Base-by-base conservation (phyloP, 202 grass and related monocot species). In the Cymbopogon flexuosus region DNA sequence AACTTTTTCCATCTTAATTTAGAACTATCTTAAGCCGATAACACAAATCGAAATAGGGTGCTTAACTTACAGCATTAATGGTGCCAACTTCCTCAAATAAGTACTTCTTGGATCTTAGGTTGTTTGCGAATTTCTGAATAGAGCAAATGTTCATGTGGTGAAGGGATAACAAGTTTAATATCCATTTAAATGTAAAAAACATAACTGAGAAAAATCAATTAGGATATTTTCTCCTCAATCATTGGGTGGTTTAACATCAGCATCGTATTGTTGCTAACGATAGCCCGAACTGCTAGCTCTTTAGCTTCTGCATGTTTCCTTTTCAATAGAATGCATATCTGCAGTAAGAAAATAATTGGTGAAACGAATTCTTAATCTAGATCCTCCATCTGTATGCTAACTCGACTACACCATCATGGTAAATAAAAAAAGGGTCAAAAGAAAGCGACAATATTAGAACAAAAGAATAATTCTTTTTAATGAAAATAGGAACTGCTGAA, bases 191-290 rank as follows among this genome's bases (percentile, higher is more conserved):
- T 82, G 12, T 78, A 23, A 82, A 81, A 85, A 78, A 15, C 65
- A 13, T 58, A 82, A 16, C 15, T 46, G 22, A 54, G 68, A 73
- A 57, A 71, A 52, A 69, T 85, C 15, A 77, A 69, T 10, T 76
- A 97, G 95, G 95, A 98, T 98, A 98, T 98, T 80, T 93, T 94
- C 65, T 94, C 90, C 64, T 92, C 88, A 66, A 92, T 80, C 84
- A 94, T 94, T 54, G 95, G 95, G 87, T 93, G 92, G 76, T 91
- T 93, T 80, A 98, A 81, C 90, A 98, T 98, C 81, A 98, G 82
- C 82, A 98, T 81, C 52, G 58, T 85, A 80, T 98, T 98, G 76
- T 88, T 94, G 76, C 85, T 93, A 40, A 98, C 77, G 6, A 98
- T 81, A 84, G 92, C 88, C 63, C 88, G 88, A 22, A 93, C 95